These are phyloP conservation scores for Mallotus nudiflorus DNA, from an alignment of 345 rosid species.

Conservation along the genomic window DNA sequence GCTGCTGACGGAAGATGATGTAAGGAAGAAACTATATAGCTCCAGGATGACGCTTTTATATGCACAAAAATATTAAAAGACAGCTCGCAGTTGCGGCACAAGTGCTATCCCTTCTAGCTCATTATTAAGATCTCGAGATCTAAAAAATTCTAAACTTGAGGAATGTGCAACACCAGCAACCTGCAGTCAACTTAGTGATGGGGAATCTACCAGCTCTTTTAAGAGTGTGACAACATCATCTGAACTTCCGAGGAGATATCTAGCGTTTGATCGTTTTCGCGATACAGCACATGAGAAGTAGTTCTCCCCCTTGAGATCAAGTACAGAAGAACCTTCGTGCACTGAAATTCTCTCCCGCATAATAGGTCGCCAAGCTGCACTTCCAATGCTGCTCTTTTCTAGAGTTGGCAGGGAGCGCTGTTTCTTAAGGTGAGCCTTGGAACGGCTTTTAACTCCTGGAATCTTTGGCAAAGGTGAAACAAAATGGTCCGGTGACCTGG, in stretches of 20 bases:
- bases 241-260: constrained; percentile 47
- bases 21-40: not conserved
- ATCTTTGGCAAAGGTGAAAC: constrained; percentile 12
- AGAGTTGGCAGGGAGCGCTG: constrained; percentile 44
- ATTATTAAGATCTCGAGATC: not conserved
- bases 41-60: not conserved
- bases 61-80: not conserved
- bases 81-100: not conserved
- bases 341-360: constrained; percentile 24
- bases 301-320: constrained; percentile 51
- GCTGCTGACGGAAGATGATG: not conserved
- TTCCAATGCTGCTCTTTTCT: constrained; percentile 25
- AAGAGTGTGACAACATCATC: constrained; percentile 45
- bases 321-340: constrained; percentile 55
- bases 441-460: constrained; percentile 12
- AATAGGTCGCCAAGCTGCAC: constrained; percentile 35
- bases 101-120: not conserved
- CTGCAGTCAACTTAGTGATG: constrained; percentile 12
- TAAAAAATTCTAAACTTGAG: not conserved
- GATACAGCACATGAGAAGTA: constrained; percentile 63
- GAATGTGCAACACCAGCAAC: not conserved
- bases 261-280: constrained; percentile 47
- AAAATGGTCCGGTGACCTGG: constrained; percentile 21
- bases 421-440: constrained; percentile 36
- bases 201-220: constrained; percentile 31